phyloP scores from a whole-genome alignment of 495 filamentous ascomycete species.

The Xylaria sp. region DNA sequence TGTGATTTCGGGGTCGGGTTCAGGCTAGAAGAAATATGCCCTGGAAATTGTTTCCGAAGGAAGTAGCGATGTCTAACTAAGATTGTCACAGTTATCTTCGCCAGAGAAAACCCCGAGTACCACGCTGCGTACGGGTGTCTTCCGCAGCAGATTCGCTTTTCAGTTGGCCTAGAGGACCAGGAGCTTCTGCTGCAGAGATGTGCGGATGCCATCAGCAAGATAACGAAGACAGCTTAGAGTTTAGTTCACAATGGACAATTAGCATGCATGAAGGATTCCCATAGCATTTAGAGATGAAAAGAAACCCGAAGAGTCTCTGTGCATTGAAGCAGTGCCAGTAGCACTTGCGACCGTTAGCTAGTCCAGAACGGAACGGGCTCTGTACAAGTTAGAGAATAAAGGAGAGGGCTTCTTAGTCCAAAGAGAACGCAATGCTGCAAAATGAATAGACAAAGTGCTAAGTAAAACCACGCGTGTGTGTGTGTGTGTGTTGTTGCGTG shows the following conservation, averaged over 20 bases:
- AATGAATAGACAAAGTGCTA: too few relatives aligned
- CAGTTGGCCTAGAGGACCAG: slow-evolving; percentile 50
- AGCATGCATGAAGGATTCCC: not conserved
- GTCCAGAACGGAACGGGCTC: too few relatives aligned
- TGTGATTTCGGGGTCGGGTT: not conserved
- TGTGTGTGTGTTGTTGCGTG: too few relatives aligned
- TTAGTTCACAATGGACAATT: not conserved
- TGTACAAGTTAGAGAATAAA: too few relatives aligned
- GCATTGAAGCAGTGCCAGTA: too few relatives aligned
- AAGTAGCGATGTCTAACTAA: not conserved
- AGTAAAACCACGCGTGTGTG: too few relatives aligned
- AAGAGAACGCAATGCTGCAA: too few relatives aligned
- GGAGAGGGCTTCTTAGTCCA: too few relatives aligned
- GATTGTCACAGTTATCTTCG: slow-evolving; percentile 32
- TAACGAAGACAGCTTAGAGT: slow-evolving; percentile 11
- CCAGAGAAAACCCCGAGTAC: slow-evolving; percentile 32
- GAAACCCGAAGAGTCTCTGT: not conserved
- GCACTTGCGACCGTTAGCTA: too few relatives aligned
- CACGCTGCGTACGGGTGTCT: slow-evolving; percentile 41
- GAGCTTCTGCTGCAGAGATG: slow-evolving; percentile 45
- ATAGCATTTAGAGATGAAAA: not conserved
- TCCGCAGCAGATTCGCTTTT: slow-evolving; percentile 46
- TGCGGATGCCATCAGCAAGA: slow-evolving; percentile 38
- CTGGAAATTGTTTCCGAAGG: not conserved
- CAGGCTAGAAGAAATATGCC: not conserved